Base-by-base conservation (phyloP, 1,139 yeast genomes). In the Hemisphaericaspora xylofermentans region DNA sequence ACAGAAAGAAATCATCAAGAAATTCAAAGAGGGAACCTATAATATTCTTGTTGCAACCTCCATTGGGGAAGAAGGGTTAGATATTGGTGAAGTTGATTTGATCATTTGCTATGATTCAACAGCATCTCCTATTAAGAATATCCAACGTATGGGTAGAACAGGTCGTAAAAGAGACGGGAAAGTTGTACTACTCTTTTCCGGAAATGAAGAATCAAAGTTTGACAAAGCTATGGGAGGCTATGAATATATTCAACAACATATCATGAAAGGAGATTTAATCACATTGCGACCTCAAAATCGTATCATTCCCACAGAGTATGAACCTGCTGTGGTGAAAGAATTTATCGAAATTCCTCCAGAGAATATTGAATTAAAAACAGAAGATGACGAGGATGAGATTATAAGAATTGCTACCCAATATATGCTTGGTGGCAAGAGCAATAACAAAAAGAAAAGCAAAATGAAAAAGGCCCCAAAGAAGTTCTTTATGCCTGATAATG, bases 21-120 rank as follows among this genome's bases (percentile, higher is more conserved):
- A 82, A 45, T 93, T 94, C 63, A 86, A 84, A 51, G 52, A 62
- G 1, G 96, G 95, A 6, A 68, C 63, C 1, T 78, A 78, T 54
- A 94, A 93, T 56, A 81, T 88, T 6, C 67, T 94, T 22, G 95
- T 94, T 3, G 97, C 98, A 6, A 94, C 99, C 0, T 89, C 97
- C 0, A 93, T 94, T 57, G 99, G 98, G 35, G 99, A 94, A 60
- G 99, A 94, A 70, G 99, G 99, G 39, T 73, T 94, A 47, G 98
- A 94, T 69, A 94, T 94, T 50, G 98, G 98, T 25, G 98, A 94
- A 57, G 98, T 94, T 39, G 98, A 94, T 60, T 61, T 93, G 52
- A 93, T 94, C 51, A 75, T 93, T 5, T 89, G 97, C 56, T 93
- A 83, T 61, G 98, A 94, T 54, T 88, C 96, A 1, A 89, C 97